A percentile compares a stretch with the other conserved stretches of the same genome.
Conservation (phyloP, 768 basidiomycete genomes). For the Lactarius deliciosus region DNA sequence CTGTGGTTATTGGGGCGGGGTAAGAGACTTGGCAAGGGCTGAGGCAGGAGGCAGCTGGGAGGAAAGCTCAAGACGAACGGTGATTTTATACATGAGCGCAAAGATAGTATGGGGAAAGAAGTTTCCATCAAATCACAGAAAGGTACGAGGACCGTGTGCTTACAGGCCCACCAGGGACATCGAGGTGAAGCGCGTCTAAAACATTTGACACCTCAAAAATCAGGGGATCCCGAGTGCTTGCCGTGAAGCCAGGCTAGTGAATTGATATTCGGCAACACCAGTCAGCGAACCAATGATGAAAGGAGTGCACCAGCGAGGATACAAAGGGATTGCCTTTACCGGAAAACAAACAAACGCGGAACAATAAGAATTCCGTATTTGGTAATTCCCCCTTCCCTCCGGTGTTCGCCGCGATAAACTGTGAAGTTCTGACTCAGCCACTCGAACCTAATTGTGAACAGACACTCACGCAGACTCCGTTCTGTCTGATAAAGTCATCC, state of each 20-base stretch:
- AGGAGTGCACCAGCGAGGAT: conserved; percentile 14
- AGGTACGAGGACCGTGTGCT: background rate
- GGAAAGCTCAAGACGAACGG: background rate
- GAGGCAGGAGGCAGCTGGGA: background rate
- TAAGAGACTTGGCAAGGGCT: conserved; percentile 6
- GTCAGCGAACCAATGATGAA: conserved; percentile 3
- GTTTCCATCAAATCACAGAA: conserved; percentile 5
- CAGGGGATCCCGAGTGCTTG: background rate
- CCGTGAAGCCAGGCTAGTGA: background rate
- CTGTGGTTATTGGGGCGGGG: conserved; percentile 19
- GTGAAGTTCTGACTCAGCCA: conserved; percentile 45
- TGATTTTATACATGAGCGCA: conserved; percentile 18
- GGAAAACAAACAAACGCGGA: conserved; percentile 24
- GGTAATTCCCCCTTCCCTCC: background rate
- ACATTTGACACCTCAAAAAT: background rate
- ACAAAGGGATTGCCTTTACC: conserved; percentile 35
- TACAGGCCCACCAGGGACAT: background rate
- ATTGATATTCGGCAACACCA: too few relatives aligned
- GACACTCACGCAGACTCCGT: conserved; percentile 26
- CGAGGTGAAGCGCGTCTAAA: background rate
- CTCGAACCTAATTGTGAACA: conserved; percentile 50
- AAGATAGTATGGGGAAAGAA: conserved; percentile 31
- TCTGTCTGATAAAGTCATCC: conserved; percentile 46
- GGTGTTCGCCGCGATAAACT: conserved; percentile 36
- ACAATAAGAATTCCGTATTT: conserved; percentile 19